These are phyloP conservation scores for Ophiostoma ulmi DNA, from an alignment of 2,329 filamentous ascomycete species.

Conservation along the genomic window DNA sequence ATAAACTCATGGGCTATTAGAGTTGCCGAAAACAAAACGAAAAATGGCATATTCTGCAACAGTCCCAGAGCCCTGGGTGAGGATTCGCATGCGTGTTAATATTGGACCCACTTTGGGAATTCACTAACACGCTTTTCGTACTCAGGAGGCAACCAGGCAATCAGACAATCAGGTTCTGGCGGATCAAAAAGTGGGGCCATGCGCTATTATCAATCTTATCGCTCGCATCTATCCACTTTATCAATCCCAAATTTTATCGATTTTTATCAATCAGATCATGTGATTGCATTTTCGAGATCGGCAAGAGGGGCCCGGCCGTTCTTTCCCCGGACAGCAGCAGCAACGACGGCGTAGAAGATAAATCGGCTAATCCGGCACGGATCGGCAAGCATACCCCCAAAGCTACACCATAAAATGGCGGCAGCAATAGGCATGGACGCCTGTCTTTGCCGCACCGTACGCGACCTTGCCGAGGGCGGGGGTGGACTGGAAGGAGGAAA, in stretches of 20 bases:
- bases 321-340: background rate
- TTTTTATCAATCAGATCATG: constrained; percentile 14
- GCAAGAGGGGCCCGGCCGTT: background rate
- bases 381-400: background rate
- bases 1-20: background rate
- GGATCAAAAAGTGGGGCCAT: background rate
- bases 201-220: constrained; percentile 17
- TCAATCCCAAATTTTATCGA: background rate
- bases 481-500: background rate
- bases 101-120: background rate
- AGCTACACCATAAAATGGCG: background rate
- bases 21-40: background rate
- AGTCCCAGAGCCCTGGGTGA: background rate
- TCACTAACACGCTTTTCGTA: background rate
- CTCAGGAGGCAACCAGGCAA: background rate
- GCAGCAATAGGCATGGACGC: background rate
- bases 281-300: constrained; percentile 10
- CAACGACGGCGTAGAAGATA: background rate
- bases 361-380: background rate
- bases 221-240: background rate
- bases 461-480: background rate
- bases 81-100: background rate
- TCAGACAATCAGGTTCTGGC: background rate
- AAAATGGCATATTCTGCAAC: background rate
- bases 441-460: constrained; percentile 12